Conservation (phyloP, 2,329 filamentous ascomycete genomes). For the Botrytis elliptica region DNA sequence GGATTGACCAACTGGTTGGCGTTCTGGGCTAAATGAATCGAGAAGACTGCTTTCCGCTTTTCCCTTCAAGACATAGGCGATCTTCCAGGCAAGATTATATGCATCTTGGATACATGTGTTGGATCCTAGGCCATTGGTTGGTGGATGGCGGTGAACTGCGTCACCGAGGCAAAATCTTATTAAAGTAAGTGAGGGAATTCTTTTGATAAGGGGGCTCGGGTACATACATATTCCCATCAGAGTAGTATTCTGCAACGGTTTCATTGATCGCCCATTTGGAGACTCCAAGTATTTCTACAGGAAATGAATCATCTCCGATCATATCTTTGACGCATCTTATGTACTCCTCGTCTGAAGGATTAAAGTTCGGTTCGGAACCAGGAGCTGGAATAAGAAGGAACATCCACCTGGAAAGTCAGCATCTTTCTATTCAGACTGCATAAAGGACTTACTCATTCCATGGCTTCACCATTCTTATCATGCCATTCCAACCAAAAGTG, state of each 20-base stretch:
- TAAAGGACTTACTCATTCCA: constrained; percentile 50
- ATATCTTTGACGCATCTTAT: constrained; percentile 47
- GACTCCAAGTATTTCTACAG: constrained; percentile 51
- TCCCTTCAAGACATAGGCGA: constrained; percentile 48
- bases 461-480: constrained; percentile 60
- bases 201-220: background rate
- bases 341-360: constrained; percentile 50
- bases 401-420: constrained; percentile 48
- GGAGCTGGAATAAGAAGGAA: constrained; percentile 52
- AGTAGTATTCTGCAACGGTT: constrained; percentile 56
- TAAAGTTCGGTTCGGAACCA: constrained; percentile 41
- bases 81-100: constrained; percentile 57
- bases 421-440: background rate
- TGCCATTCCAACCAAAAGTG: constrained; percentile 49
- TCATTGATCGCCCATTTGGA: constrained; percentile 63
- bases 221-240: constrained; percentile 37
- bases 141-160: constrained; percentile 58
- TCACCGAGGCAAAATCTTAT: constrained; percentile 51
- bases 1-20: constrained; percentile 49
- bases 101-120: constrained; percentile 60
- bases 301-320: constrained; percentile 54
- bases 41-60: constrained; percentile 43
- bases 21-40: constrained; percentile 46
- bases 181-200: background rate
- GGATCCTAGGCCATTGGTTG: constrained; percentile 55